Evolutionary conservation across 108 stramenopile species (phyloP).

Genomic region (Discostella pseudostelligera): DNA sequence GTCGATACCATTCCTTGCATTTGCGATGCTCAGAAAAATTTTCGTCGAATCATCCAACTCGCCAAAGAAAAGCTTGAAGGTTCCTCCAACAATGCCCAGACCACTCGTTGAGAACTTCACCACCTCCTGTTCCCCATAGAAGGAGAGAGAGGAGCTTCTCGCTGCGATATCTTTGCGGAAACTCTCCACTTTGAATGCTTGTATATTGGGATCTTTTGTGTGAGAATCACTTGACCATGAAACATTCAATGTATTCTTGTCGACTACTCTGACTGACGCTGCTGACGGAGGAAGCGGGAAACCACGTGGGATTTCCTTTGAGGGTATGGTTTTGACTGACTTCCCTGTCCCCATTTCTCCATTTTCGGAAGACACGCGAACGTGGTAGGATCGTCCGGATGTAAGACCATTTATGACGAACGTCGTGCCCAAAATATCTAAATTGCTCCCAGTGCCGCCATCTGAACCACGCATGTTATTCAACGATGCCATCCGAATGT

Average conservation of each 20-base stretch:
- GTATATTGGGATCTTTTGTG: conserved; percentile 29
- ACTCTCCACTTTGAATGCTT: conserved; percentile 46
- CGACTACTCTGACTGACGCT: conserved; percentile 31
- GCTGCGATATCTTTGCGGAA: conserved; percentile 36
- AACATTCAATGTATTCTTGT: conserved; percentile 29
- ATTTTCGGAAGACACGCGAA: conserved; percentile 71
- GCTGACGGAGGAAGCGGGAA: conserved; percentile 37
- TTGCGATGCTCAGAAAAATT: conserved; percentile 46
- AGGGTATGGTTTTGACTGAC: conserved; percentile 34
- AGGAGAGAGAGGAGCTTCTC: conserved; percentile 31
- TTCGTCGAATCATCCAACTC: conserved; percentile 33
- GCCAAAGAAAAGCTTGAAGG: conserved; percentile 48
- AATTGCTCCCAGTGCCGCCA: conserved; percentile 22
- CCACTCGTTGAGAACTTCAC: conserved; percentile 41
- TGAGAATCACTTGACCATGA: conserved; percentile 46
- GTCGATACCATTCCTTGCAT: conserved; percentile 24
- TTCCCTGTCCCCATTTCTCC: conserved; percentile 45
- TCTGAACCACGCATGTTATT: conserved; percentile 14
- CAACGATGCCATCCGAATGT: conserved; percentile 36
- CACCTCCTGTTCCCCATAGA: conserved; percentile 43
- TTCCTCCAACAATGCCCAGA: conserved; percentile 42
- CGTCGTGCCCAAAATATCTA: conserved; percentile 41
- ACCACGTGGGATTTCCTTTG: conserved; percentile 34
- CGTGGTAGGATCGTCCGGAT: conserved; percentile 54
- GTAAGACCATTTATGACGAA: conserved; percentile 43